These are phyloP conservation scores for Fusarium nisikadoi DNA, from an alignment of 2,329 filamentous ascomycete species.

Conservation along the genomic window DNA sequence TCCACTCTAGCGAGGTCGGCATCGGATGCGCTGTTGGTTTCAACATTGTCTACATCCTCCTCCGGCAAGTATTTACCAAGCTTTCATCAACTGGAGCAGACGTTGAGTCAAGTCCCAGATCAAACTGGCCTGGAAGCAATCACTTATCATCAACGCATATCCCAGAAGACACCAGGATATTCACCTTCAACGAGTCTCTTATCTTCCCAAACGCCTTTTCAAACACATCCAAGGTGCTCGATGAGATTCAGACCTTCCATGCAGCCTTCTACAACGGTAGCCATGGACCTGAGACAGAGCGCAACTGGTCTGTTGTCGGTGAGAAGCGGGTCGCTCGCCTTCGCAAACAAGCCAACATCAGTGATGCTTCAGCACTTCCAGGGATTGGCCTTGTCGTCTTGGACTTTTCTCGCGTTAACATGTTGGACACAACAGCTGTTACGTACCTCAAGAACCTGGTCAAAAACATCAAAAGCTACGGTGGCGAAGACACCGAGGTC, in stretches of 20 bases:
- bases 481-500: slow-evolving; percentile 57
- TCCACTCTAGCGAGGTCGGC: slow-evolving; percentile 68
- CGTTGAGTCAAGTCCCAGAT: slow-evolving; percentile 45
- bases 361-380: slow-evolving; percentile 43
- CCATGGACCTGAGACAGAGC: slow-evolving; percentile 47
- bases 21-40: slow-evolving; percentile 70
- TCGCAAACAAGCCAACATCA: slow-evolving; percentile 52
- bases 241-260: slow-evolving; percentile 59
- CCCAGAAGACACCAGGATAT: slow-evolving; percentile 63
- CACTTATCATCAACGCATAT: slow-evolving; percentile 43
- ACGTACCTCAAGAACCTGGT: slow-evolving; percentile 60
- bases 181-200: slow-evolving; percentile 66
- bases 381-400: slow-evolving; percentile 61
- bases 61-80: slow-evolving; percentile 66
- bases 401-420: slow-evolving; percentile 62
- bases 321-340: slow-evolving; percentile 59
- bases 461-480: slow-evolving; percentile 60
- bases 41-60: slow-evolving; percentile 69
- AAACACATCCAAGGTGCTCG: slow-evolving; percentile 60
- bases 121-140: slow-evolving; percentile 24
- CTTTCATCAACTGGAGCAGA: slow-evolving; percentile 46
- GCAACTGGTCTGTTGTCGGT: slow-evolving; percentile 65
- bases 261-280: slow-evolving; percentile 52
- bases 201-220: slow-evolving; percentile 71
- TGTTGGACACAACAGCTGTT: slow-evolving; percentile 65